phyloP scores from a whole-genome alignment of 2,329 filamentous ascomycete genomes.

The Fusarium sp. region DNA sequence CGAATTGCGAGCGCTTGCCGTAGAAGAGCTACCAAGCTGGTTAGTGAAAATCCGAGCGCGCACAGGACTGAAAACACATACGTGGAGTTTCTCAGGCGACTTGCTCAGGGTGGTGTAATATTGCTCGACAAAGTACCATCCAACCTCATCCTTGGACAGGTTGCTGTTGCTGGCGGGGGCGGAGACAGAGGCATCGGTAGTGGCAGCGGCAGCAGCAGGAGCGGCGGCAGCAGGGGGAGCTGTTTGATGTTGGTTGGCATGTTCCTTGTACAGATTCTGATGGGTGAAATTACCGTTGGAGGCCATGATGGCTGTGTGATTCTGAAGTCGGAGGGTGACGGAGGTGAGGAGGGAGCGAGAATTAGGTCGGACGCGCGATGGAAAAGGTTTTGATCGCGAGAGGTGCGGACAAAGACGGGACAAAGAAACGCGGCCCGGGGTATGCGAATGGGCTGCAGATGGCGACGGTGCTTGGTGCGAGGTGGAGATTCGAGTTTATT shows the following conservation, averaged over 20 bases:
- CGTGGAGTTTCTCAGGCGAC: constrained; percentile 90
- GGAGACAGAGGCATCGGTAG: constrained; percentile 46
- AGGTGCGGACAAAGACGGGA: constrained; percentile 17
- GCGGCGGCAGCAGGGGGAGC: constrained; percentile 49
- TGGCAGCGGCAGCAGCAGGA: constrained; percentile 45
- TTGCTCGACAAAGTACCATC: constrained; percentile 99
- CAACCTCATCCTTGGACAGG: constrained; percentile 89
- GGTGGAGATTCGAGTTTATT: constrained; percentile 10
- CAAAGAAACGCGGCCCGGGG: constrained; percentile 9
- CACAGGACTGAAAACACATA: constrained; percentile 53
- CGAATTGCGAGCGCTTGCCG: constrained; percentile 94
- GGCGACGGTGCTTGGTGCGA: constrained; percentile 31
- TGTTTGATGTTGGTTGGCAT: constrained; percentile 53
- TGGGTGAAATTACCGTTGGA: constrained; percentile 67
- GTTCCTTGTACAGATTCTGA: constrained; percentile 56
- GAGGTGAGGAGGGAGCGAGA: constrained; percentile 31
- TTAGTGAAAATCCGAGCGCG: constrained; percentile 15
- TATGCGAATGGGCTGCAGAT: constrained; percentile 17
- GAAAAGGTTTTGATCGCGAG: constrained; percentile 35
- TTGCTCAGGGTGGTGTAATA: constrained; percentile 99
- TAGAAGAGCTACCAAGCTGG: constrained; percentile 79
- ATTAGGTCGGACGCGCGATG: constrained; percentile 34
- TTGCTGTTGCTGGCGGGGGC: constrained; percentile 56
- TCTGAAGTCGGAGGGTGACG: constrained; percentile 20
- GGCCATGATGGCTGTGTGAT: constrained; percentile 58